Conservation (phyloP, 2,329 filamentous ascomycete species). For the Dothiorella sarmentorum region DNA sequence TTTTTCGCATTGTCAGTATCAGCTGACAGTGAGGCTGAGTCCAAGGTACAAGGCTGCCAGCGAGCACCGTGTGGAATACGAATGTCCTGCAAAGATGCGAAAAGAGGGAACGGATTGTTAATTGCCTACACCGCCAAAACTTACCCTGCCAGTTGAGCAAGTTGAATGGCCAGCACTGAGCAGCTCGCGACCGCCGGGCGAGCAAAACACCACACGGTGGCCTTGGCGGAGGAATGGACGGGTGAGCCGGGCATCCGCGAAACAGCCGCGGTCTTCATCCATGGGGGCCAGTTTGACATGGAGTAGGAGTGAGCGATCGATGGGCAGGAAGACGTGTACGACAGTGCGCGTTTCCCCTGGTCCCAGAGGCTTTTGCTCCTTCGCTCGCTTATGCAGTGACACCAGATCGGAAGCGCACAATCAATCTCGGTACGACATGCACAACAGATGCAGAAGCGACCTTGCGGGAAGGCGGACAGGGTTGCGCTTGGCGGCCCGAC, state of each 20-base stretch:
- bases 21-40: constrained; percentile 2
- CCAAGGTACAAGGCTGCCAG: background rate
- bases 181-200: background rate
- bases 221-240: background rate
- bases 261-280: background rate
- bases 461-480: constrained; percentile 4
- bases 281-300: background rate
- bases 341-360: constrained; percentile 10
- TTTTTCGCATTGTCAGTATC: background rate
- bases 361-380: constrained; percentile 16
- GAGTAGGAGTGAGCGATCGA: constrained; percentile 1
- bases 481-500: constrained; percentile 8
- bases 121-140: constrained; percentile 14
- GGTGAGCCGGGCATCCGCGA: constrained; percentile 8
- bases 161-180: background rate
- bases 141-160: background rate
- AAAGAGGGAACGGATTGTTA: constrained; percentile 4
- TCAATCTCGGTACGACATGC: constrained; percentile 16
- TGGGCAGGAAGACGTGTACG: background rate
- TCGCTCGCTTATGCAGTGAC: constrained; percentile 14
- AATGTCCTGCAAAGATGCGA: constrained; percentile 7
- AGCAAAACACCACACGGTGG: background rate
- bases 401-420: constrained; percentile 16
- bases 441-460: constrained; percentile 15
- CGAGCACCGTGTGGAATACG: background rate